Evolutionary conservation across 1,139 yeast genomes (phyloP), one percentile per base, ranked within the genome.

Genomic region (Sporopachydermia cereana): DNA sequence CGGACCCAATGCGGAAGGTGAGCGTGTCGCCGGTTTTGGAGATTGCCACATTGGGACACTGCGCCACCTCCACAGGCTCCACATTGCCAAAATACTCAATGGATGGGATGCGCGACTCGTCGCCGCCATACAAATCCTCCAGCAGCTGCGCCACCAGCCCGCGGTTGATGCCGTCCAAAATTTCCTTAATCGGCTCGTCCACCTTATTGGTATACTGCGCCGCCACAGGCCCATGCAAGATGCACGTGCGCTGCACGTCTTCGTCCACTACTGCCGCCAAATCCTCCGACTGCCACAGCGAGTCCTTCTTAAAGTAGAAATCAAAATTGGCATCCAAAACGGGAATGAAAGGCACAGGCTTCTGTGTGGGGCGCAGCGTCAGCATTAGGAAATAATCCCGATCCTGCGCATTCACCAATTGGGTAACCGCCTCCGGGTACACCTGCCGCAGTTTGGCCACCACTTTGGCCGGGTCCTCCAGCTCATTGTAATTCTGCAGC

Each of bases 201-300:
- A 84, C 93, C 61, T 75, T 73, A 57, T 74, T 84, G 56, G 97
- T 82, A 71, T 71, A 89, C 67, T 82, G 89, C 57, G 96, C 96
- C 56, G 98, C 95, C 57, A 93, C 98, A 44, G 99, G 99, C 55
- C 98, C 97, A 59, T 88, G 96, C 58, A 91, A 76, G 55, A 91
- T 88, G 82, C 98, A 93, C 21, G 96, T 89, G 74, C 98, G 84
- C 67, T 89, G 93, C 53, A 91, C 97, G 64, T 91, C 99, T 60
- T 83, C 89, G 56, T 76, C 98, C 53, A 85, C 91, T 59, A 91
- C 97, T 51, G 96, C 85, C 63, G 89, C 97, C 60, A 91, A 76
- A 62, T 86, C 93, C 72, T 91, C 98, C 31, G 96, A 84, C 74
- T 91, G 99, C 98, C 98, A 91, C 62, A 91, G 75, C 44, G 97